These are phyloP conservation scores for Silene uniflora DNA, from an alignment of 148 eudicot species.

Conservation along the genomic window DNA sequence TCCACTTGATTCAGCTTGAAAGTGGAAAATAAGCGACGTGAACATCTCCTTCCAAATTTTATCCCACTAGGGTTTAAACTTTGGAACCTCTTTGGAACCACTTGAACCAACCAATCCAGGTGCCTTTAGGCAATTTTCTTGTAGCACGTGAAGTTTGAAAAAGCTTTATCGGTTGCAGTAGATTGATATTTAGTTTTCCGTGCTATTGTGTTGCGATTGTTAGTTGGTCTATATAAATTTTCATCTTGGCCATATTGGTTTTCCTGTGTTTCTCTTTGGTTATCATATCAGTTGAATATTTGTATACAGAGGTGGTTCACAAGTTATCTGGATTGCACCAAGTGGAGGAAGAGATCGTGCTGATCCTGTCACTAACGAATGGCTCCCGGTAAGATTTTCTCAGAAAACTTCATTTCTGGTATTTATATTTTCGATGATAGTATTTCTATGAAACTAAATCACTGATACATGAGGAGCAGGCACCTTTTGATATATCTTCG, in stretches of 20 bases:
- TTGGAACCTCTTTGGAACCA: too few relatives aligned
- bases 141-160: background rate
- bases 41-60: too few relatives aligned
- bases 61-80: too few relatives aligned
- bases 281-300: constrained; percentile 17
- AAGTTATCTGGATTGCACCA: constrained; percentile 98
- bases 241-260: background rate
- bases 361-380: constrained; percentile 72
- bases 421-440: too few relatives aligned
- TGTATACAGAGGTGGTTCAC: constrained; percentile 73
- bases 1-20: too few relatives aligned
- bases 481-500: constrained; percentile 79
- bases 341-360: constrained; percentile 99
- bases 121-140: too few relatives aligned
- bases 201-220: background rate
- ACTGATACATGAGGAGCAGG: constrained; percentile 56
- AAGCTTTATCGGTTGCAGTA: background rate
- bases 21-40: too few relatives aligned
- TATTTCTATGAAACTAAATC: constrained; percentile 19
- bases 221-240: background rate
- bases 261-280: constrained; percentile 6
- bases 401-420: background rate
- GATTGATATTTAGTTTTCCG: background rate
- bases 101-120: too few relatives aligned
- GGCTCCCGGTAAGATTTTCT: constrained; percentile 63